phyloP scores from a whole-genome alignment of 2,329 filamentous ascomycete species.

The Lasiodiplodia gonubiensis region DNA sequence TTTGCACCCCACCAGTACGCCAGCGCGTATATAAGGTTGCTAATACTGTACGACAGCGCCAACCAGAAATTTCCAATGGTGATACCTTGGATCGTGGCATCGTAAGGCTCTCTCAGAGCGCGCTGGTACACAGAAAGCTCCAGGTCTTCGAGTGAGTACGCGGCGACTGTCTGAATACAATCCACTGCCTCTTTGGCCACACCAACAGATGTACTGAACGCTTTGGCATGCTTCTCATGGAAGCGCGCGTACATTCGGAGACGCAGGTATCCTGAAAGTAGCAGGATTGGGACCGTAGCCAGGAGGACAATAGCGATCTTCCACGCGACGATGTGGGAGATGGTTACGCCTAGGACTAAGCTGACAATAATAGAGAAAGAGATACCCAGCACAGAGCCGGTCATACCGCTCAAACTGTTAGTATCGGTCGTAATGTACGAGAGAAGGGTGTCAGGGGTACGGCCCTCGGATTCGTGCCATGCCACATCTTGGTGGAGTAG shows the following conservation, averaged over 20 bases:
- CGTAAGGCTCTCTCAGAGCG: conserved; percentile 39
- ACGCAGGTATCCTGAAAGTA: conserved; percentile 81
- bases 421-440: conserved; percentile 17
- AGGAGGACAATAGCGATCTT: conserved; percentile 85
- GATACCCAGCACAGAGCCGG: conserved; percentile 54
- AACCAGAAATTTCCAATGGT: conserved; percentile 35
- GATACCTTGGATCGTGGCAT: conserved; percentile 47
- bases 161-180: conserved; percentile 50
- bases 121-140: conserved; percentile 44
- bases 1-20: conserved; percentile 72
- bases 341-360: conserved; percentile 42
- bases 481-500: conserved; percentile 13
- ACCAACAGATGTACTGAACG: conserved; percentile 47
- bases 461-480: conserved; percentile 23
- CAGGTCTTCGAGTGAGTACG: conserved; percentile 48
- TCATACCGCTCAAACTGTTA: conserved; percentile 10
- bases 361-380: conserved; percentile 66
- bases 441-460: conserved; percentile 9
- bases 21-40: conserved; percentile 68
- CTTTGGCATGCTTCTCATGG: conserved; percentile 61
- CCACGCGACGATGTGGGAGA: conserved; percentile 68
- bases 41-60: conserved; percentile 13
- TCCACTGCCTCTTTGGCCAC: conserved; percentile 50
- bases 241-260: conserved; percentile 84
- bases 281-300: conserved; percentile 74